Base-by-base conservation (phyloP, 2,329 filamentous ascomycete species). In the Cryphonectria radicalis region DNA sequence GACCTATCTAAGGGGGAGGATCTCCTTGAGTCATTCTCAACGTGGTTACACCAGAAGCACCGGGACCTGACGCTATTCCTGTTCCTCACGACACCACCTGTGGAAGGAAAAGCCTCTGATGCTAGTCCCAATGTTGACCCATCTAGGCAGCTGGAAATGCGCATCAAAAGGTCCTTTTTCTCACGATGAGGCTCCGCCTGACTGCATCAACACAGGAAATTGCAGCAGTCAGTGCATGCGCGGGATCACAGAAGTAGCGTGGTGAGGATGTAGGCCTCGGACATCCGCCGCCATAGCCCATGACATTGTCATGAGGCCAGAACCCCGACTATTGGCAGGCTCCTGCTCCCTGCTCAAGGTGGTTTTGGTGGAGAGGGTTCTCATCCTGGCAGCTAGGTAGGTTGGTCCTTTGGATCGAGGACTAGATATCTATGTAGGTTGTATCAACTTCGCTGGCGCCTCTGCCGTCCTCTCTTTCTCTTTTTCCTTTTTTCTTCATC, bases 11-110 rank as follows among this genome's bases (percentile, higher is more conserved):
- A 69, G 67, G 53, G 59, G 32, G 32, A 43, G 32, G 32, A 46
- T 37, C 32, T 5, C 28, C 55, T 37, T 40, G 28, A 35, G 50
- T 37, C 62, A 64, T 25, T 42, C 60, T 53, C 46, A 42, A 57
- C 63, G 25, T 53, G 57, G 66, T 35, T 53, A 25, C 50, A 65
- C 46, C 50, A 70, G 42, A 25, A 35, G 17, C 62, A 55, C 42
- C 32, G 22, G 43, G 35, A n/a, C 57, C 69, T 55, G 59, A 37
- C 69, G 60, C 69, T 63, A 70, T 57, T 43, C 67, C 66, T 71
- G 59, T 73, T 71, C 69, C 55, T 59, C 40, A 37, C 59, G 32
- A 59, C 67, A 53, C 53, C 57, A 66, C 55, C 25, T 62, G 60
- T 42, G 32, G 59, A 35, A 64, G 25, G 19, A 1, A 53, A 37